A percentile compares a stretch with the other conserved stretches of the same genome.
Conservation (phyloP, 2,329 filamentous ascomycete species). For the Colletotrichum australisinense region DNA sequence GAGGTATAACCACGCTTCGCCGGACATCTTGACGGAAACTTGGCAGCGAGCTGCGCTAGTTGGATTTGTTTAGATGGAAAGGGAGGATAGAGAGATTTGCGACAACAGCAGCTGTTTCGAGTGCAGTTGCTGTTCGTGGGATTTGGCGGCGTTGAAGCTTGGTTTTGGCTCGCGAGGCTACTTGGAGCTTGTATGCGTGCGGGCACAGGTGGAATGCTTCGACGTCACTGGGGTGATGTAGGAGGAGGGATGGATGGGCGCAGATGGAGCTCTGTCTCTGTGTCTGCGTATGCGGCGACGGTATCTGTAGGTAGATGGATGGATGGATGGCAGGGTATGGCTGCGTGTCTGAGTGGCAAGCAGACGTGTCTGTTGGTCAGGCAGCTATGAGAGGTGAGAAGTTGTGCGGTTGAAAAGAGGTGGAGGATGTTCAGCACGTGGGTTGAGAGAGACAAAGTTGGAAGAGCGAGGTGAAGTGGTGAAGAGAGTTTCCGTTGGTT, state of each 20-base stretch:
- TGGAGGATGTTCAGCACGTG: conserved; percentile 5
- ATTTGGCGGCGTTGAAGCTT: not conserved
- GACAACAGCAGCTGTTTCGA: not conserved
- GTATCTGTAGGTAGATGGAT: not conserved
- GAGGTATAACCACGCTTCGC: conserved; percentile 98
- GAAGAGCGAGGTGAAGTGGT: not conserved
- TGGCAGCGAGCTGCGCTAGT: conserved; percentile 25
- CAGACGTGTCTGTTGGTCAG: conserved; percentile 1
- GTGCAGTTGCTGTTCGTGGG: conserved; percentile 16
- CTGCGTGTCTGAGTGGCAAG: not conserved
- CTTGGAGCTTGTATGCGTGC: conserved; percentile 26
- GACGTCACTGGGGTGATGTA: conserved; percentile 35
- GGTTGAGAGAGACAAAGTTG: not conserved
- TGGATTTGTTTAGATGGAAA: conserved; percentile 7
- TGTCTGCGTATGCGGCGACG: not conserved
- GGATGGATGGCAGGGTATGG: not conserved
- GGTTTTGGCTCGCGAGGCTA: conserved; percentile 19
- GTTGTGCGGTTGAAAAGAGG: not conserved
- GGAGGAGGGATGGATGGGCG: conserved; percentile 1
- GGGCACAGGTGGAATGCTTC: conserved; percentile 30
- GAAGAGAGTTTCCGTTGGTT: not conserved
- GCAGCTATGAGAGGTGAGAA: not conserved
- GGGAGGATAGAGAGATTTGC: not conserved
- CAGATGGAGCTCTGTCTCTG: not conserved
- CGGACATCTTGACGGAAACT: conserved; percentile 76